Base-by-base conservation (phyloP, 2,329 filamentous ascomycete species). In the Neobulgaria alba region DNA sequence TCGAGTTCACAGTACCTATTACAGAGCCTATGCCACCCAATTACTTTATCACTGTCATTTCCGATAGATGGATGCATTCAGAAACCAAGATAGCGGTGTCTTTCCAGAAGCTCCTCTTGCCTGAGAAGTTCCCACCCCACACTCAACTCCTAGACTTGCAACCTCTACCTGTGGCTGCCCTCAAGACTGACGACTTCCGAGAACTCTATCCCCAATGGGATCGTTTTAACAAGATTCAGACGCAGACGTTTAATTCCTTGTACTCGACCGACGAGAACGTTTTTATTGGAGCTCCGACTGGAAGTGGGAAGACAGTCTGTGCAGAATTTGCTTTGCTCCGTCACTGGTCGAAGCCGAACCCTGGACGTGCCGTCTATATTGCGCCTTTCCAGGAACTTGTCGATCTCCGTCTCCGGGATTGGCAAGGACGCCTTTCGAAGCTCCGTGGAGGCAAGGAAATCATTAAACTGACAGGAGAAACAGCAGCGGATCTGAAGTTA, bases 11-110 rank as follows among this genome's bases (percentile, higher is more conserved):
- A 0, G 90, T 96, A 3, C 85, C 92, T 1, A 94, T 98, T 52
- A 89, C 87, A 0, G 92, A 98, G 53, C 93, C 93, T 0, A 94
- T 96, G 85, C 92, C 92, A 10, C 92, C 93, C 0, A 94, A 98
- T 62, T 98, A 98, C 67, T 98, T 98, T 65, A 87, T 98, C 55
- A 92, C 88, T 0, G 77, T 98, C 29, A 67, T 95, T 15, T 96
- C 90, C 3, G 92, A 98, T 62, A 75, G 92, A 52, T 98, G 92
- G 92, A 95, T 98, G 87, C 87, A 95, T 60, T 87, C 90, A 1
- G 89, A 98, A 66, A 95, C 89, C 1, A 88, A 89, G 59, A 69
- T 98, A 39, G 83, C 90, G 0, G 83, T 98, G 2, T 90, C 89
- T 1, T 96, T 98, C 67, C 85, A 94, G 61, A 95, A 95, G 61